Evolutionary conservation across 2,329 filamentous ascomycete genomes (phyloP).

Genomic region (Xylaria sp.): DNA sequence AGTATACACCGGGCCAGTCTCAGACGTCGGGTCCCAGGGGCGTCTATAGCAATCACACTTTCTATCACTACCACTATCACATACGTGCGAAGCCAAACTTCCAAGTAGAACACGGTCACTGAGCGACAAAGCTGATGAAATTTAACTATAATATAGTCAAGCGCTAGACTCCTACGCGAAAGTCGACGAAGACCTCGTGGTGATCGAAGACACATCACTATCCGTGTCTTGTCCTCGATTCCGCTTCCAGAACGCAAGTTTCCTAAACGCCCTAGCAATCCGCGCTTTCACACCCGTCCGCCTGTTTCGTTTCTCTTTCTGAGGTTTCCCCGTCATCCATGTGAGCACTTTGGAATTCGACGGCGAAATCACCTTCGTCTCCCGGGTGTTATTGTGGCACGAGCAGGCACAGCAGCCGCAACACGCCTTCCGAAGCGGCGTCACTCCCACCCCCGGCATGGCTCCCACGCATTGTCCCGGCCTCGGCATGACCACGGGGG

Average conservation of each 20-base stretch:
- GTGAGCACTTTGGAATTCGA: slow-evolving; percentile 6
- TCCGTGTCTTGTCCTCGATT: neutral
- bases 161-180: neutral
- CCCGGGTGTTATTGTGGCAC: slow-evolving; percentile 8
- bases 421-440: neutral
- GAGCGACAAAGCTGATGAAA: neutral
- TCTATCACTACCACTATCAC: too few species aligned
- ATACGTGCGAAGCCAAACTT: too few species aligned
- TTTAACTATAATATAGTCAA: neutral
- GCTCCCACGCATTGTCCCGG: neutral
- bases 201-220: slow-evolving; percentile 21
- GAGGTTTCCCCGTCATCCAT: slow-evolving; percentile 3
- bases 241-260: slow-evolving; percentile 33
- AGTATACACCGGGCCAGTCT: too few species aligned
- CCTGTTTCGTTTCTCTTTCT: neutral
- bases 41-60: too few species aligned
- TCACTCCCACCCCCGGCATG: neutral
- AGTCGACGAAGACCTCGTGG: slow-evolving; percentile 26
- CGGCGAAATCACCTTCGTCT: too few species aligned
- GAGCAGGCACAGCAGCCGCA: slow-evolving; percentile 28
- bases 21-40: too few species aligned
- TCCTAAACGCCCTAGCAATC: slow-evolving; percentile 26
- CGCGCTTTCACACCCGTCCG: slow-evolving; percentile 6
- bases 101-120: neutral
- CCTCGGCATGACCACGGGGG: neutral